A percentile compares a stretch with the other conserved stretches of the same genome.
phyloP scores from a whole-genome alignment of 225 moss, liverwort and hornwort species.

The Straminergon stramineum region DNA sequence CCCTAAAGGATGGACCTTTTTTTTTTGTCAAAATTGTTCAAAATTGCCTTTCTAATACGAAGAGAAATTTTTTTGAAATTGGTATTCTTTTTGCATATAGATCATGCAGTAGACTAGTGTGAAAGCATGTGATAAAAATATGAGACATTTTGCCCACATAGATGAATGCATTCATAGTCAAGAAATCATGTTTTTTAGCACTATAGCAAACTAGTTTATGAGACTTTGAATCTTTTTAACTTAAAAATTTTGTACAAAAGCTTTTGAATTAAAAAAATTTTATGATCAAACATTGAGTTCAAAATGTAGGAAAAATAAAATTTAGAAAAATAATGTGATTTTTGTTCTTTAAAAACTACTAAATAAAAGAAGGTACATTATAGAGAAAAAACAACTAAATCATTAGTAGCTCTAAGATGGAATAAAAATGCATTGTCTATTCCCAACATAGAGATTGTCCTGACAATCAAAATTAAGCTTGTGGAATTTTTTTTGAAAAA shows the following conservation, averaged over 20 bases:
- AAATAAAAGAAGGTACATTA: neutral
- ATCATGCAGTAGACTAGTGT: neutral
- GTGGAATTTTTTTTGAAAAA: neutral
- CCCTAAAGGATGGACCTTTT: neutral
- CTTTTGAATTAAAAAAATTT: no score
- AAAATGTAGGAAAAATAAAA: neutral
- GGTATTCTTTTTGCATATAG: no score
- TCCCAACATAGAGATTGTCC: neutral
- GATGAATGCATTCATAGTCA: neutral
- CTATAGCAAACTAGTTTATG: neutral
- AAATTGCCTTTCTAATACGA: neutral
- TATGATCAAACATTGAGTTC: neutral
- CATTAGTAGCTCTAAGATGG: neutral
- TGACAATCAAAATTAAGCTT: neutral
- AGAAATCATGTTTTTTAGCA: no score
- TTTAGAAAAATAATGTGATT: neutral
- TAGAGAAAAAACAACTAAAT: neutral
- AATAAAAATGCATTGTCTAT: neutral
- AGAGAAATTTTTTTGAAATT: accelerated
- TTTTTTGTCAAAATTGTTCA: neutral
- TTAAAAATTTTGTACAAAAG: neutral
- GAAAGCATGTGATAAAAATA: neutral
- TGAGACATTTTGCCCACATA: neutral
- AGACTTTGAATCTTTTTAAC: neutral
- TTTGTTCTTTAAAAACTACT: neutral